Percentiles rank a stretch among this genome's conserved stretches.
Conservation (phyloP, 192 early-diverging fungal species). For the Rhizoclosmatium globosum region DNA sequence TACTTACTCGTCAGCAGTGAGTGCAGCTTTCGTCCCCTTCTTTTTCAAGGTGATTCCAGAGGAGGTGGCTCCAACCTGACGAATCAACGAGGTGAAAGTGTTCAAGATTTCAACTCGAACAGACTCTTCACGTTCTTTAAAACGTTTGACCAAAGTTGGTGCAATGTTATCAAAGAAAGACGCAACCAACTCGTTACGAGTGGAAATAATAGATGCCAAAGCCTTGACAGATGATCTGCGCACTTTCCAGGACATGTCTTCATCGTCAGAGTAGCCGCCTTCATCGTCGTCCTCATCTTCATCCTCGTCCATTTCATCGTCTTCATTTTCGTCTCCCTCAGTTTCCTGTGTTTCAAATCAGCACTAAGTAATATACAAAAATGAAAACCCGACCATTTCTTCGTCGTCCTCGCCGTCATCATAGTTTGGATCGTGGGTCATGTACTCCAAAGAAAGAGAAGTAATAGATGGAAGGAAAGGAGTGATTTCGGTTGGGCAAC, state of each 20-base stretch:
- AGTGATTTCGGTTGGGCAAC: slow-evolving; percentile 80
- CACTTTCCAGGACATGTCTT: slow-evolving; percentile 94
- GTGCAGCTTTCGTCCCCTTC: neutral
- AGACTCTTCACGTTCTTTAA: slow-evolving; percentile 87
- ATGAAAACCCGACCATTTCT: slow-evolving; percentile 34
- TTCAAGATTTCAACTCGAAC: slow-evolving; percentile 81
- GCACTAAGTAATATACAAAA: neutral
- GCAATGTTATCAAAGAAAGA: slow-evolving; percentile 73
- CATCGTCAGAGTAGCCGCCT: slow-evolving; percentile 85
- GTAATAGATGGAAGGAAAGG: slow-evolving; percentile 69
- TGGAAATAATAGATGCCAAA: slow-evolving; percentile 69
- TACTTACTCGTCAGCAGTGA: neutral
- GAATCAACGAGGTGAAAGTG: slow-evolving; percentile 74
- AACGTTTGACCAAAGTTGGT: slow-evolving; percentile 76
- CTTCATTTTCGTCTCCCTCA: slow-evolving; percentile 53
- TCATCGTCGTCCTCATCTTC: slow-evolving; percentile 69
- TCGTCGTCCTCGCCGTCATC: slow-evolving; percentile 77
- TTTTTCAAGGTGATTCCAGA: slow-evolving; percentile 12
- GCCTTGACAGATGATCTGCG: slow-evolving; percentile 81
- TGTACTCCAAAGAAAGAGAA: slow-evolving; percentile 64
- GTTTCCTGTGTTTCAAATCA: neutral
- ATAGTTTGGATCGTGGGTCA: slow-evolving; percentile 90
- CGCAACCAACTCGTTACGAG: slow-evolving; percentile 71
- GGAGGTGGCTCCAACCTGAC: slow-evolving; percentile 48
- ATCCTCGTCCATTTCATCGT: slow-evolving; percentile 54